Percentiles rank a stretch among this genome's conserved stretches.
phyloP scores from a whole-genome alignment of 2,329 filamentous ascomycete species.

The Fusarium sp. region DNA sequence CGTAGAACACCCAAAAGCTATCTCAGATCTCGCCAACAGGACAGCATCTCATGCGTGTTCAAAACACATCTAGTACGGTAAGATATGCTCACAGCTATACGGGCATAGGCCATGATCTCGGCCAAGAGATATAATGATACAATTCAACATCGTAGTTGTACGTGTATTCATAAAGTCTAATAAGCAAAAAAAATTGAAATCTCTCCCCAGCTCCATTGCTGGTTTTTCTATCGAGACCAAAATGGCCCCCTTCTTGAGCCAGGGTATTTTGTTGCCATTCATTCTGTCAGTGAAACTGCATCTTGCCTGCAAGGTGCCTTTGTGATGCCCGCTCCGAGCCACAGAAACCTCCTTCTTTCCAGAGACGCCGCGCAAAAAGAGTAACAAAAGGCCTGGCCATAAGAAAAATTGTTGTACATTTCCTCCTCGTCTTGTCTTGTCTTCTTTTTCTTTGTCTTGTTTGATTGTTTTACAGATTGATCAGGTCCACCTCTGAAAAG shows the following conservation, averaged over 20 bases:
- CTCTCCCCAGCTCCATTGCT: constrained; percentile 5
- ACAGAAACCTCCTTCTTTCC: constrained; percentile 4
- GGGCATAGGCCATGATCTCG: background rate
- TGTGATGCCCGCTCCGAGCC: constrained; percentile 3
- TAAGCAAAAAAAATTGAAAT: constrained; percentile 2
- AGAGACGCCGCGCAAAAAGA: constrained; percentile 23
- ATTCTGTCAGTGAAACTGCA: constrained; percentile 6
- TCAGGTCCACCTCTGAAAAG: constrained; percentile 88
- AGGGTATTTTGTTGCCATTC: constrained; percentile 27
- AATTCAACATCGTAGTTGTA: background rate
- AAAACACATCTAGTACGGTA: too few species aligned
- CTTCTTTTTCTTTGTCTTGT: background rate
- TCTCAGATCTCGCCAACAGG: background rate
- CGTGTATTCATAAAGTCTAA: constrained; percentile 32
- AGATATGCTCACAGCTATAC: background rate
- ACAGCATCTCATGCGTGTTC: background rate
- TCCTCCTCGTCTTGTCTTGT: background rate
- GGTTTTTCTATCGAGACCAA: constrained; percentile 6
- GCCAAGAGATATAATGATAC: background rate
- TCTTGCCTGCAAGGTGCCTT: constrained; percentile 41
- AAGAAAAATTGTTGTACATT: constrained; percentile 3
- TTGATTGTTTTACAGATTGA: constrained; percentile 70
- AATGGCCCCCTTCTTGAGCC: background rate
- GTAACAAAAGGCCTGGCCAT: constrained; percentile 5
- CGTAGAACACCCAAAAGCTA: background rate